A percentile compares a stretch with the other conserved stretches of the same genome.
phyloP scores from a whole-genome alignment of 2,329 filamentous ascomycete species.

The Pestalotiopsis sp. region DNA sequence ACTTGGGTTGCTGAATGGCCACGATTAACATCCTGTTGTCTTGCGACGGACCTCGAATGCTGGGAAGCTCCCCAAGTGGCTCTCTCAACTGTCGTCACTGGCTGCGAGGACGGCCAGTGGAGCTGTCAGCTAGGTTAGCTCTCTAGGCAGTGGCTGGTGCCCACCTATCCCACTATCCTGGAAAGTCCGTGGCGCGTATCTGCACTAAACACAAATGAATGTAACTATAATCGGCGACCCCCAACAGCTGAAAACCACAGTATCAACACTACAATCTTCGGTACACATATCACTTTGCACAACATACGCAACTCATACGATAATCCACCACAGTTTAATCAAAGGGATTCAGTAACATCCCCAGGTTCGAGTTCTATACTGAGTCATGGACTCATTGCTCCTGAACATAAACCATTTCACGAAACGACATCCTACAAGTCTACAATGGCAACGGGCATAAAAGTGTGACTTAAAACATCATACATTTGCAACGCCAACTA shows the following conservation, averaged over 20 bases:
- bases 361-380: no score
- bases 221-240: background rate
- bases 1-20: slow-evolving; percentile 9
- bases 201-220: background rate
- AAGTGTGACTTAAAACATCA: background rate
- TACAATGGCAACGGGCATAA: background rate
- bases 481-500: background rate
- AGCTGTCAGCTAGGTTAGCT: background rate
- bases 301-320: no score
- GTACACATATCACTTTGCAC: background rate
- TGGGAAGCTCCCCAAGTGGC: background rate
- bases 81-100: slow-evolving; percentile 1
- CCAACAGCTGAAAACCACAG: background rate
- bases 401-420: no score
- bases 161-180: background rate
- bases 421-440: no score
- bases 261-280: background rate
- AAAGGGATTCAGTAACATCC: no score
- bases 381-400: no score
- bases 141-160: background rate
- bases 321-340: no score
- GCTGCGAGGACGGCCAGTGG: background rate
- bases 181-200: background rate
- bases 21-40: background rate
- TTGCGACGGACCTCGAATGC: background rate